Evolutionary conservation across 257 asterid genomes (phyloP).

Genomic region (Phtheirospermum japonicum): DNA sequence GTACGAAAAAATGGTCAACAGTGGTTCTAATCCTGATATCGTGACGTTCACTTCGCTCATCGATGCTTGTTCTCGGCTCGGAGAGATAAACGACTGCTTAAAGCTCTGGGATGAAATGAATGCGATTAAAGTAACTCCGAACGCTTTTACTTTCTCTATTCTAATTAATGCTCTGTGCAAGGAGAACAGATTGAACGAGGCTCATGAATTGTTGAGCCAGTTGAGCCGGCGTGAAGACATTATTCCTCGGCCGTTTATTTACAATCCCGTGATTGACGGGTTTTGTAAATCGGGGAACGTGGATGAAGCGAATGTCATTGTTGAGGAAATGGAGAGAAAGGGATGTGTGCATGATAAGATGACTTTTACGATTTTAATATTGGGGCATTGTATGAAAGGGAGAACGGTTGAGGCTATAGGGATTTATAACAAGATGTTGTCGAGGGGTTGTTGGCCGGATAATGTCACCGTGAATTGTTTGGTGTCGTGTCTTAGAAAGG

Average conservation of each 20-base stretch:
- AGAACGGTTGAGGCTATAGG: constrained; percentile 69
- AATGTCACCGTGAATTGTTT: constrained; percentile 46
- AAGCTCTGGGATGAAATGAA: constrained; percentile 70
- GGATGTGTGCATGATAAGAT: constrained; percentile 75
- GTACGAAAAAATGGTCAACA: constrained; percentile 41
- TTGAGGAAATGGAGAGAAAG: constrained; percentile 77
- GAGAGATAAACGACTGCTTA: constrained; percentile 61
- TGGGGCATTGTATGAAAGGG: constrained; percentile 98
- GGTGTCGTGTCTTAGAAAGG: constrained; percentile 70
- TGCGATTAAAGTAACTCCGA: constrained; percentile 53
- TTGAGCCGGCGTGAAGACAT: constrained; percentile 53
- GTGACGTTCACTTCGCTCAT: constrained; percentile 74
- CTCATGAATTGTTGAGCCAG: constrained; percentile 57
- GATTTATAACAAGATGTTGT: constrained; percentile 65
- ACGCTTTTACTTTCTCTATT: constrained; percentile 61
- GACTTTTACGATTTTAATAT: constrained; percentile 80
- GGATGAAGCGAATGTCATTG: constrained; percentile 71
- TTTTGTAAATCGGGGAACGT: constrained; percentile 86
- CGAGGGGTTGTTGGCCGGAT: constrained; percentile 70
- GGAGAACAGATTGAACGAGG: constrained; percentile 69
- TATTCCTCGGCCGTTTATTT: constrained; percentile 66
- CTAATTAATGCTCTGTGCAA: constrained; percentile 66
- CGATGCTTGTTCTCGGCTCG: constrained; percentile 60
- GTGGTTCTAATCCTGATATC: constrained; percentile 65
- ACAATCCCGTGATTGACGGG: constrained; percentile 90